Evolutionary conservation across 352 stramenopile species (phyloP), one percentile per base, ranked within the genome.

Genomic region (Thraustochytrium sp.): DNA sequence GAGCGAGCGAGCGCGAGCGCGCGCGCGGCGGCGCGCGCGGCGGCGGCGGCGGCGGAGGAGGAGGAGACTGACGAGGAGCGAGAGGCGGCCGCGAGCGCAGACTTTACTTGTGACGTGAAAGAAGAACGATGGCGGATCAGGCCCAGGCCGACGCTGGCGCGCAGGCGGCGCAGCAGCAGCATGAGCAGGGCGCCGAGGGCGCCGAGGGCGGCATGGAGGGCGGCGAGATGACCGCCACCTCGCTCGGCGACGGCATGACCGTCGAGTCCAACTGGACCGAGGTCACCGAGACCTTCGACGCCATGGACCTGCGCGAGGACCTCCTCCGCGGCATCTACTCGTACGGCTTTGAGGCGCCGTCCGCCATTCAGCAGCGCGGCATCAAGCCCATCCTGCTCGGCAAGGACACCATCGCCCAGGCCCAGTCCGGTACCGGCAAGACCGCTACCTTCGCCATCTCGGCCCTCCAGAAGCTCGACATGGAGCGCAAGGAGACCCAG

Each of bases 291-390:
- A 94, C 88, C 13, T 97, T 97, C 85, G 93, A 97, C 56, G 89
- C 87, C 36, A 95, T 98, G 91, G 91, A 89, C 18, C 88, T 97
- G 55, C 97, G 96, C 73, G 92, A 97, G 80, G 92, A 97, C 65
- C 87, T 98, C 34, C 87, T 98, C 13, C 89, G 92, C 44, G 93
- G 93, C 46, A 94, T 98, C 76, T 94, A 94, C 85, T 88, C 89
- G 0, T 93, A 93, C 82, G 91, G 93, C 89, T 99, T 99, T 86
- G 96, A 99, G 88, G 97, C 96, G 85, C 97, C 96, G 5, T 98
- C 93, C 42, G 96, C 96, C 21, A 98, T 99, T 89, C 96, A 99
- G 90, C 96, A 99, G 87, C 90, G 96, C 29, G 96, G 96, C 18
- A 98, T 99, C 86, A 92, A 95, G 85, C 96, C 96, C 48, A 97